phyloP scores from a whole-genome alignment of 352 stramenopile species.

The Phytophthora capsici region DNA sequence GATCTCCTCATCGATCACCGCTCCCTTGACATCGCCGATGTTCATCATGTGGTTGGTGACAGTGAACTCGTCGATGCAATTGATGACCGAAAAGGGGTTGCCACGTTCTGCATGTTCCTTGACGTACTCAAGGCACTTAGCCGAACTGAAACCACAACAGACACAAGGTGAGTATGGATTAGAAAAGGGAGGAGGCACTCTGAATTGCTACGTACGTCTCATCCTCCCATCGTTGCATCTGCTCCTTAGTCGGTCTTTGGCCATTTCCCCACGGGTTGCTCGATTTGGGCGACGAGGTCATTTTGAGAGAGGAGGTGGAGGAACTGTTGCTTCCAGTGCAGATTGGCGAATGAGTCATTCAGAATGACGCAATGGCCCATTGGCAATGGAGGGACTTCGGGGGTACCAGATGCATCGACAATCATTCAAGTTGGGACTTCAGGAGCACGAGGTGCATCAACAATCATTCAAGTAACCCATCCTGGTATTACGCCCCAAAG shows the following conservation, averaged over 20 bases:
- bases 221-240: conserved; percentile 15
- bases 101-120: conserved; percentile 42
- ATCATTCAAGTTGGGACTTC: background rate
- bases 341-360: conserved; percentile 19
- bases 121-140: conserved; percentile 49
- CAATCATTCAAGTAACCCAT: background rate
- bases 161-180: no score
- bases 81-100: conserved; percentile 40
- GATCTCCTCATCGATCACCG: conserved; percentile 53
- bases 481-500: background rate
- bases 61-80: conserved; percentile 48
- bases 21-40: conserved; percentile 45
- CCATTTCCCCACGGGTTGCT: conserved; percentile 21
- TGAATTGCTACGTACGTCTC: conserved; percentile 12
- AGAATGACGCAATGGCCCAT: no score
- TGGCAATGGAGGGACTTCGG: no score
- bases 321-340: conserved; percentile 3
- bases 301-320: background rate
- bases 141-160: conserved; percentile 19
- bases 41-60: conserved; percentile 54
- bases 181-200: no score
- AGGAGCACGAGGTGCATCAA: background rate
- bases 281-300: conserved; percentile 15
- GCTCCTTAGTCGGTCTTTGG: conserved; percentile 12
- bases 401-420: background rate